Percentiles rank a stretch among this genome's conserved stretches.
phyloP scores from a whole-genome alignment of 306 rosid species.

The Urtica urens region DNA sequence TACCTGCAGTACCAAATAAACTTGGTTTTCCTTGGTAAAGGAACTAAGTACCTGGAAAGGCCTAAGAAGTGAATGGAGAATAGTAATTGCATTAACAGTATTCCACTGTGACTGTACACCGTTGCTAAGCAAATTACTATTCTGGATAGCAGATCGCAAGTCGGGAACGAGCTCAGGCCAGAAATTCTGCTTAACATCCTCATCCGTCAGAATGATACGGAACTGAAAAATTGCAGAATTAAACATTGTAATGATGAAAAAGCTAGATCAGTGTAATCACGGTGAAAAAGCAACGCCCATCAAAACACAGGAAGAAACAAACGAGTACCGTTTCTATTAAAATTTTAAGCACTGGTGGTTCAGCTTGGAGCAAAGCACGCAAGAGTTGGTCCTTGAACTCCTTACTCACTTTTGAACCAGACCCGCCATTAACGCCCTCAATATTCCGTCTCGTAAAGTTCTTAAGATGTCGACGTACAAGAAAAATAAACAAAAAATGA shows the following conservation, averaged over 20 bases:
- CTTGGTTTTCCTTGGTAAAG: not conserved
- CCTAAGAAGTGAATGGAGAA: constrained; percentile 70
- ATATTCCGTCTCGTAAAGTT: constrained; percentile 51
- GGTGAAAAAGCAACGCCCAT: constrained; percentile 3
- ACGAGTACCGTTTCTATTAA: constrained; percentile 56
- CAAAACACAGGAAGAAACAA: not conserved
- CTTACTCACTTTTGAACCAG: constrained; percentile 43
- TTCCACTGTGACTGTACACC: constrained; percentile 36
- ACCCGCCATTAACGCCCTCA: constrained; percentile 18
- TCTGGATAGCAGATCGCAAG: constrained; percentile 53
- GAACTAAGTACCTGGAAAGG: constrained; percentile 60
- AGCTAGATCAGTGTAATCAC: not conserved
- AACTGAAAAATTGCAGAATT: constrained; percentile 34
- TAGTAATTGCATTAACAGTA: constrained; percentile 41
- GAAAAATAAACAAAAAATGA: constrained; percentile 9
- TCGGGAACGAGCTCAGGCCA: constrained; percentile 74
- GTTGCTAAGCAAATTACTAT: constrained; percentile 39
- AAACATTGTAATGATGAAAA: not conserved
- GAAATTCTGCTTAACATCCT: constrained; percentile 51
- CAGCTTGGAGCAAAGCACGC: constrained; percentile 55
- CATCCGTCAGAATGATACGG: constrained; percentile 38
- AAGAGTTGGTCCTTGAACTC: constrained; percentile 71
- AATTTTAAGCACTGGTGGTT: constrained; percentile 48
- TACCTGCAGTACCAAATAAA: not conserved
- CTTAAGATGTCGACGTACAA: constrained; percentile 65